Conservation (phyloP, 2,329 filamentous ascomycete genomes). For the Shiraia sp. region DNA sequence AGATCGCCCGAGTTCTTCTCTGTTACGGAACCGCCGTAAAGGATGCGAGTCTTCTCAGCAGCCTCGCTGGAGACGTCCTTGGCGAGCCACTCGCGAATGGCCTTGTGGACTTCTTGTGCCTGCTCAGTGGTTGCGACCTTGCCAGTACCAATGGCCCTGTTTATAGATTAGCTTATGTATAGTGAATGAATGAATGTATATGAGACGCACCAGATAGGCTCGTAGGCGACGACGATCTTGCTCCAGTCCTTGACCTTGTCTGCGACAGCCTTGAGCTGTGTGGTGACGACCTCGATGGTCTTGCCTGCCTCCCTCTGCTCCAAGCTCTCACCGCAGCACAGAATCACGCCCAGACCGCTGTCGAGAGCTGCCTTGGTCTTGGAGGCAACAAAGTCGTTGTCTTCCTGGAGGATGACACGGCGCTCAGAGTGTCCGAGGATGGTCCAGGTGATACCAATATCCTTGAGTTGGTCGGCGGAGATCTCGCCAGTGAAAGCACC, state of each 20-base stretch:
- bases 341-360: constrained; percentile 85
- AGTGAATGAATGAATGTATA: not conserved
- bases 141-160: constrained; percentile 78
- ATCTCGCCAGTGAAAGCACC: constrained; percentile 98
- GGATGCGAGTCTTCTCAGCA: constrained; percentile 85
- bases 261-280: constrained; percentile 80
- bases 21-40: constrained; percentile 95
- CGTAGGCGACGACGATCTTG: constrained; percentile 95
- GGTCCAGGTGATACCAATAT: constrained; percentile 85
- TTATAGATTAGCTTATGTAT: constrained; percentile 15
- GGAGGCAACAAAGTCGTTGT: constrained; percentile 77
- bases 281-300: constrained; percentile 84
- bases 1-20: constrained; percentile 98
- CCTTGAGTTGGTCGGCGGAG: constrained; percentile 86
- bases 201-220: constrained; percentile 89
- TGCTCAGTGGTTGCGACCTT: constrained; percentile 50
- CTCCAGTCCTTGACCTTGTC: constrained; percentile 84
- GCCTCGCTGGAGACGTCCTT: constrained; percentile 75
- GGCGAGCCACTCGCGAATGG: constrained; percentile 83
- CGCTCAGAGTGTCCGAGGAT: constrained; percentile 96
- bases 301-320: constrained; percentile 85
- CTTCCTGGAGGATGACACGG: constrained; percentile 84
- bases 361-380: constrained; percentile 95
- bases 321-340: constrained; percentile 95
- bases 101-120: constrained; percentile 60